Percentiles rank a stretch among this genome's conserved stretches.
These are phyloP conservation scores for Phytophthora sansomeana DNA, from an alignment of 352 stramenopile genomes.

Conservation along the genomic window DNA sequence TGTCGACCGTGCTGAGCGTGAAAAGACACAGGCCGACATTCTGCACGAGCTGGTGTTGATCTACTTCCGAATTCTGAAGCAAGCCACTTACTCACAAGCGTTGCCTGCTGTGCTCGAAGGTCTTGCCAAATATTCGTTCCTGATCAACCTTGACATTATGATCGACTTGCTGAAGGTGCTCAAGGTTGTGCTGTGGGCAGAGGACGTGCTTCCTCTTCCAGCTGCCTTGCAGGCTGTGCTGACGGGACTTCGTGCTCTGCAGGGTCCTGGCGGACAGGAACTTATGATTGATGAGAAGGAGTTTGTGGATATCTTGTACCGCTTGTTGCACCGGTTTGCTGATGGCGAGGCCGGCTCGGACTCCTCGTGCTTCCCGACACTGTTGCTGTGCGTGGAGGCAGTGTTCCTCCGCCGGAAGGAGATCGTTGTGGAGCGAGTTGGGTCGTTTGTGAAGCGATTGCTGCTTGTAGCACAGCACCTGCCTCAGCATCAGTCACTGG, in stretches of 20 bases:
- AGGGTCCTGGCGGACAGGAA: slow-evolving; percentile 93
- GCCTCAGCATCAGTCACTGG: slow-evolving; percentile 82
- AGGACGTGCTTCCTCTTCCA: slow-evolving; percentile 73
- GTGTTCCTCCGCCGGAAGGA: slow-evolving; percentile 96
- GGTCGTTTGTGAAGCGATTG: slow-evolving; percentile 96
- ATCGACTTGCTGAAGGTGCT: slow-evolving; percentile 96
- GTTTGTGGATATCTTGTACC: slow-evolving; percentile 96
- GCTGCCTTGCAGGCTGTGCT: slow-evolving; percentile 89
- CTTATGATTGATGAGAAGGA: slow-evolving; percentile 97
- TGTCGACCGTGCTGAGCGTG: slow-evolving; percentile 92
- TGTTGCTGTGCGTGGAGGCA: slow-evolving; percentile 92
- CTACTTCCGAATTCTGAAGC: slow-evolving; percentile 98
- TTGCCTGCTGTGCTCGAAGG: slow-evolving; percentile 93
- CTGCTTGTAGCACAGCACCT: slow-evolving; percentile 90
- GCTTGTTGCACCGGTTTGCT: slow-evolving; percentile 78
- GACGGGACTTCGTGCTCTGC: slow-evolving; percentile 93
- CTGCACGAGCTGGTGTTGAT: slow-evolving; percentile 95
- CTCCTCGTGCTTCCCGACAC: slow-evolving; percentile 66
- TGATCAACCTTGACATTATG: slow-evolving; percentile 99
- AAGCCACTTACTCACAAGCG: slow-evolving; percentile 87
- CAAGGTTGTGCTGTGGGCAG: slow-evolving; percentile 90
- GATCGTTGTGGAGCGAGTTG: slow-evolving; percentile 93
- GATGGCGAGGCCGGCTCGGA: slow-evolving; percentile 60
- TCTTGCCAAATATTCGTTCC: slow-evolving; percentile 95
- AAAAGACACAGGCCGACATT: slow-evolving; percentile 95